Percentiles rank a stretch among this genome's conserved stretches.
Evolutionary conservation across 2,329 filamentous ascomycete species (phyloP).

Genomic region (Mariannaea sp.): DNA sequence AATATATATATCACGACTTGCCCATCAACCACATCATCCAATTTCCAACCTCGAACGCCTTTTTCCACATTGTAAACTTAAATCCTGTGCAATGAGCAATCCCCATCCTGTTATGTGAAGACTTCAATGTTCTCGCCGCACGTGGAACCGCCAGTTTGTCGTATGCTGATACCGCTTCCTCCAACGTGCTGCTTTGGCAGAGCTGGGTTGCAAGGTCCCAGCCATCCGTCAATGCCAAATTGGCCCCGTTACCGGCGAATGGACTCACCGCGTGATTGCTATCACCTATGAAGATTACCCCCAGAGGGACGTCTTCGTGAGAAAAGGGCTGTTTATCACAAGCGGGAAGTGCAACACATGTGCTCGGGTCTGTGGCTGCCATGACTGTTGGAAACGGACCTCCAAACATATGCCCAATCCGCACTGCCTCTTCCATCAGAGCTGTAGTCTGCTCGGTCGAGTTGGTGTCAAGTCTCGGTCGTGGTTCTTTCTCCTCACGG

Average conservation of each 20-base stretch:
- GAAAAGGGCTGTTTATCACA: conserved; percentile 49
- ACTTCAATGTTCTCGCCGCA: conserved; percentile 31
- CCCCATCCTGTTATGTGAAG: conserved; percentile 25
- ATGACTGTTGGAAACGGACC: conserved; percentile 46
- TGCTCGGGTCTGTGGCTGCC: conserved; percentile 42
- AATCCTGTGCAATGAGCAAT: conserved; percentile 16
- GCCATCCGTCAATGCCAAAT: conserved; percentile 50
- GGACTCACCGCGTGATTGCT: conserved; percentile 52
- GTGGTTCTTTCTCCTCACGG: conserved; percentile 31
- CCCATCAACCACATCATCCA: conserved; percentile 8
- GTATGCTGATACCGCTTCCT: conserved; percentile 39
- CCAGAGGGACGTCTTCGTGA: conserved; percentile 32
- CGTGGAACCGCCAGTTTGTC: conserved; percentile 42
- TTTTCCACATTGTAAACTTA: conserved; percentile 1
- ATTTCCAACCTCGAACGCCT: conserved; percentile 7
- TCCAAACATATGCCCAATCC: conserved; percentile 39
- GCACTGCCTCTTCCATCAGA: conserved; percentile 39
- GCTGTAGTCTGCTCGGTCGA: conserved; percentile 27
- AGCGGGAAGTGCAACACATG: conserved; percentile 44
- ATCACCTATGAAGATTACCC: conserved; percentile 51
- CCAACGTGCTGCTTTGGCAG: conserved; percentile 31
- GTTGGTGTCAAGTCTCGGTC: conserved; percentile 14
- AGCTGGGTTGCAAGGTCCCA: conserved; percentile 47
- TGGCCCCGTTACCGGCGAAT: conserved; percentile 52
- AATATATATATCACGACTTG: conserved; percentile 1